Evolutionary conservation across 1,139 yeast species (phyloP).

Genomic region (Komagataea norvegica): DNA sequence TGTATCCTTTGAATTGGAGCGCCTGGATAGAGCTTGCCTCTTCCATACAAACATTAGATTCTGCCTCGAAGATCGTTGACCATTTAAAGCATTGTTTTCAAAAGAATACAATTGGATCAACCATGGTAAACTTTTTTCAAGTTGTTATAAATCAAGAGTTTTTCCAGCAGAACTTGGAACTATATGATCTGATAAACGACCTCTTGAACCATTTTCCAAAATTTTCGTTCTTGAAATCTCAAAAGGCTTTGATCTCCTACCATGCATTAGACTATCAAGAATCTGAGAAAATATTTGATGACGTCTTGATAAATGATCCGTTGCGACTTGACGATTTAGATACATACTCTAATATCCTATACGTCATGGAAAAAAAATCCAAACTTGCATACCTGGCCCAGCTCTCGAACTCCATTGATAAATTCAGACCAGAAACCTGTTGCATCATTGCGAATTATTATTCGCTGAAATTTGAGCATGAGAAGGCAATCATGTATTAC

Average conservation of each 20-base stretch:
- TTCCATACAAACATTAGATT: conserved; percentile 61
- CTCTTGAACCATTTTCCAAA: conserved; percentile 56
- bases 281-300: conserved; percentile 78
- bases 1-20: conserved; percentile 88
- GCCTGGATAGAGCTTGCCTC: conserved; percentile 83
- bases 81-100: conserved; percentile 34
- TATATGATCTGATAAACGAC: conserved; percentile 45
- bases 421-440: conserved; percentile 90
- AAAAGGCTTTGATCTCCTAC: conserved; percentile 74
- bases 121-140: conserved; percentile 68
- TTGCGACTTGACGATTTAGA: conserved; percentile 86
- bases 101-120: conserved; percentile 17
- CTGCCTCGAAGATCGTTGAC: conserved; percentile 46
- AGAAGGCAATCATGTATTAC: conserved; percentile 89
- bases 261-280: conserved; percentile 76
- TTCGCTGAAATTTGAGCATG: conserved; percentile 89
- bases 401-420: conserved; percentile 75
- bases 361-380: conserved; percentile 86
- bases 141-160: conserved; percentile 75
- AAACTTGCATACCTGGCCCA: conserved; percentile 87
- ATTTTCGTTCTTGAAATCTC: conserved; percentile 71
- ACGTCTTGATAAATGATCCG: conserved; percentile 72
- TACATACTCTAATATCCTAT: conserved; percentile 85
- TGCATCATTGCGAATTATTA: conserved; percentile 92
- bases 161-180: conserved; percentile 56